These are phyloP conservation scores for Limnanthes douglasii DNA, from an alignment of 345 rosid genomes.

Conservation along the genomic window DNA sequence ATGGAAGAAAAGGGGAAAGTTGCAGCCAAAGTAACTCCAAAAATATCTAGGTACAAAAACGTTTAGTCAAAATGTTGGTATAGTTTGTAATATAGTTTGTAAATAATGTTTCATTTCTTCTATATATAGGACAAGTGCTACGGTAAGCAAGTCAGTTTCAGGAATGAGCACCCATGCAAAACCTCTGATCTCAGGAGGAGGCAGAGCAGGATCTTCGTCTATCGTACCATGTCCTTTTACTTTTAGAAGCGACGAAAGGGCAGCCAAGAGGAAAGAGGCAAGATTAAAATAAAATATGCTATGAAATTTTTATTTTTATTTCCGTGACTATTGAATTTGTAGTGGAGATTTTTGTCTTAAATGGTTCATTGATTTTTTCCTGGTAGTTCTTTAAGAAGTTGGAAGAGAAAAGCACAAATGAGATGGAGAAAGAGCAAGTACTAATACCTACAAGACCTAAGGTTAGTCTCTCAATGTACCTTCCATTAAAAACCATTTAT, in stretches of 20 bases:
- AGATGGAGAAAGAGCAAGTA: slow-evolving; percentile 24
- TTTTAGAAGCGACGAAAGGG: slow-evolving; percentile 80
- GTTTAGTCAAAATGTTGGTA: too few species aligned
- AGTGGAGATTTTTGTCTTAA: too few species aligned
- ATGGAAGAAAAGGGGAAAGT: too few species aligned
- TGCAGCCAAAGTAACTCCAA: too few species aligned
- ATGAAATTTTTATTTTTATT: background rate
- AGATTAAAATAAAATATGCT: background rate
- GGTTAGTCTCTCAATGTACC: too few species aligned
- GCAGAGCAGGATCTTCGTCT: slow-evolving; percentile 23
- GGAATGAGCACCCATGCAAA: slow-evolving; percentile 24
- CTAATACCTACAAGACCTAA: too few species aligned
- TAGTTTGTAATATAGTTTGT: too few species aligned
- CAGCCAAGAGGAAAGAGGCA: slow-evolving; percentile 77
- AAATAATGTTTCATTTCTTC: too few species aligned
- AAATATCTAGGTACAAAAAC: too few species aligned
- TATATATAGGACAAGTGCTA: slow-evolving; percentile 19
- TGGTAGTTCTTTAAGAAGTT: slow-evolving; percentile 48
- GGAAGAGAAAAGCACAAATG: slow-evolving; percentile 37
- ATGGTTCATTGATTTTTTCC: slow-evolving; percentile 2
- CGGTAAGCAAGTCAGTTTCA: slow-evolving; percentile 20
- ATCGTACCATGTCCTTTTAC: slow-evolving; percentile 39
- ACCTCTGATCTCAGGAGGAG: slow-evolving; percentile 20
- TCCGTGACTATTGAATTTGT: background rate
- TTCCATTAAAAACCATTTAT: too few species aligned